Evolutionary conservation across 164 flowering plant genomes (phyloP).

Genomic region (Piper longum): DNA sequence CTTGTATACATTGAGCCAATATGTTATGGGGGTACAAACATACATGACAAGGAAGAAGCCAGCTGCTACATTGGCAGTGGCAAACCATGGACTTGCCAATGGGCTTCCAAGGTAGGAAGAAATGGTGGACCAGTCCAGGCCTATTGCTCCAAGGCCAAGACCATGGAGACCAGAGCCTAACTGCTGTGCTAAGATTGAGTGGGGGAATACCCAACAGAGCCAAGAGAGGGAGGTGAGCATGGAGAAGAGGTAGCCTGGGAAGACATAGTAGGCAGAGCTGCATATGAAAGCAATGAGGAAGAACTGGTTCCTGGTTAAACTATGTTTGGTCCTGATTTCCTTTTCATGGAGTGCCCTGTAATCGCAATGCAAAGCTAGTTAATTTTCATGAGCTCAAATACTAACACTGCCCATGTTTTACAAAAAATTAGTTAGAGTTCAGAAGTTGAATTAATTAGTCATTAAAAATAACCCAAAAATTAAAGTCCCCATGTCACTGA

Average conservation of each 20-base stretch:
- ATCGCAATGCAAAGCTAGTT: neutral
- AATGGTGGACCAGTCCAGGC: constrained; percentile 67
- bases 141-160: constrained; percentile 51
- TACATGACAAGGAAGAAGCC: constrained; percentile 53
- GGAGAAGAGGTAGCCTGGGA: constrained; percentile 71
- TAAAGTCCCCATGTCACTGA: constrained; percentile 25
- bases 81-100: constrained; percentile 83
- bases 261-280: constrained; percentile 71
- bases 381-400: neutral
- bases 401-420: neutral
- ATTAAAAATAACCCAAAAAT: neutral
- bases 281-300: constrained; percentile 52
- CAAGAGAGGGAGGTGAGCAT: constrained; percentile 71
- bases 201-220: constrained; percentile 64
- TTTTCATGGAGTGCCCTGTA: constrained; percentile 73
- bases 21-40: constrained; percentile 41
- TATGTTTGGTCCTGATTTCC: constrained; percentile 43
- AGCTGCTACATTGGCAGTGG: constrained; percentile 66
- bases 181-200: constrained; percentile 49
- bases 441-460: neutral
- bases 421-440: neutral
- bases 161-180: constrained; percentile 71
- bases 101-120: constrained; percentile 75
- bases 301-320: constrained; percentile 52
- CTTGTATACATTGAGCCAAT: constrained; percentile 56